Evolutionary conservation across 129 eudicot genomes (phyloP).

Genomic region (Pulicaria dysenterica): DNA sequence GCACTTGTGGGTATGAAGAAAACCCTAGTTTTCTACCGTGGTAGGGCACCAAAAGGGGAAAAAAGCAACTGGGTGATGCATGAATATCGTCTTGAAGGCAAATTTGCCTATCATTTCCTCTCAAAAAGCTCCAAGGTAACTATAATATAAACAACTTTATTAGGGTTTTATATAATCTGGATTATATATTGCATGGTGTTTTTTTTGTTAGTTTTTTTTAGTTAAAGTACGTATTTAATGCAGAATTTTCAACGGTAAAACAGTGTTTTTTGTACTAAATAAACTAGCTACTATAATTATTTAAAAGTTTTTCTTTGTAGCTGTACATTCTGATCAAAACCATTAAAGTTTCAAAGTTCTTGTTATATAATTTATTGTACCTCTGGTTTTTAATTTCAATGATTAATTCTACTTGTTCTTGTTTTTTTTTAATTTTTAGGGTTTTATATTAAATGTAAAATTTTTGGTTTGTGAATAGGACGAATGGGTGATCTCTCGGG

Average conservation of each 20-base stretch:
- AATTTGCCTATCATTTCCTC: constrained; percentile 77
- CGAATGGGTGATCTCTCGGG: constrained; percentile 97
- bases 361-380: too few relatives aligned
- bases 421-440: background rate
- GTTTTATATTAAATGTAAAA: background rate
- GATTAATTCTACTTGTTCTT: background rate
- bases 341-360: too few relatives aligned
- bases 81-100: constrained; percentile 93
- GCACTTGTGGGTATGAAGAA: constrained; percentile 94
- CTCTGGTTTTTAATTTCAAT: too few relatives aligned
- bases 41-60: constrained; percentile 94
- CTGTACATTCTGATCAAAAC: too few relatives aligned
- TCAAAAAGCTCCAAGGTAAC: constrained; percentile 75
- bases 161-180: constrained; percentile 1
- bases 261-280: too few relatives aligned
- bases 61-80: constrained; percentile 98
- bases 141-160: background rate
- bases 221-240: constrained; percentile 34
- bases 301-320: background rate
- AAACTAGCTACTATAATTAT: background rate
- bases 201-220: constrained; percentile 13
- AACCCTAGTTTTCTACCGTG: constrained; percentile 89
- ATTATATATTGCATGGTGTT: background rate
- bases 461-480: constrained; percentile 37
- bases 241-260: constrained; percentile 22